Evolutionary conservation across 2,329 filamentous ascomycete genomes (phyloP), one percentile per base, ranked within the genome.

Genomic region (Corinectria fuckeliana): DNA sequence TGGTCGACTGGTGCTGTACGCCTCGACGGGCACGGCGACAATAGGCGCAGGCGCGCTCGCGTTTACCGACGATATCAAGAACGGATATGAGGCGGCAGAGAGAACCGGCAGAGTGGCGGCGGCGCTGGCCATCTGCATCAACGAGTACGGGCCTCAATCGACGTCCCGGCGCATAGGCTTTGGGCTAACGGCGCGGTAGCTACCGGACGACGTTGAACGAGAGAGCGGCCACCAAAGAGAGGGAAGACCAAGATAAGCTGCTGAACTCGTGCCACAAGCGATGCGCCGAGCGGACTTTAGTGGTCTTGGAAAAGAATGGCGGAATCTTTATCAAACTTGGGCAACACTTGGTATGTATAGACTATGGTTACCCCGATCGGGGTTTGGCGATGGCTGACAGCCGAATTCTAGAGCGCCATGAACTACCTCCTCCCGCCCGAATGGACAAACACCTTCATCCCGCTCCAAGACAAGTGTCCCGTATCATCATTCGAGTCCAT

Each of bases 291-390:
- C 87, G 95, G 62, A 97, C 95, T 1, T 80, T 98, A 39, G 85
- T 84, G 57, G 93, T 96, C 2, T 80, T 98, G 65, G 95, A 99
- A 82, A 92, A 91, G 81, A 98, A 97, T 76, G 95, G 96, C 23
- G 96, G 94, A 25, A 97, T 99, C 64, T 99, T 98, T 70, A 98
- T 99, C 75, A 99, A 99, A 78, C 81, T 99, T 36, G 95, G 95
- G 7, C 95, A 99, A 71, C 95, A 99, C 77, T 77, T 99, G 77
- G 88, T 89, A 81, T 39, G 77, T 49, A 32, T 23, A n/a, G n/a
- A n/a, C n/a, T n/a, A 20, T 28, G 8, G 20, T 48, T 30, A 20
- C 13, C 14, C 39, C 30, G 23, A 14, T 18, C 23, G 44, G 7
- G 13, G 38, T 45, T 20, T 48, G 44, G 13, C 11, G 30, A 23